Evolutionary conservation across 768 basidiomycete genomes (phyloP).

Genomic region (Pulveroboletus sp.): DNA sequence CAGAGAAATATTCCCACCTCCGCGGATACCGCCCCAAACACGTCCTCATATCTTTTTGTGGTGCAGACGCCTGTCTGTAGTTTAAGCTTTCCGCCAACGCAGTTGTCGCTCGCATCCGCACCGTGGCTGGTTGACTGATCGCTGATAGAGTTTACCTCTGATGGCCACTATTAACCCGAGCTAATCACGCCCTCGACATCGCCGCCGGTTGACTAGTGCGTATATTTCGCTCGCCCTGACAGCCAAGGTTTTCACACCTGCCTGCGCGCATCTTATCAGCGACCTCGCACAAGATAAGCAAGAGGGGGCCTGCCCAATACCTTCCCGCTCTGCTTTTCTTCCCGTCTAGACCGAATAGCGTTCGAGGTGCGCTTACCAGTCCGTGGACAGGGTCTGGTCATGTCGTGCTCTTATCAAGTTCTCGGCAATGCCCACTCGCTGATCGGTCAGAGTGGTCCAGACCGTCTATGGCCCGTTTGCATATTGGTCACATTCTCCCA

Average conservation of each 20-base stretch:
- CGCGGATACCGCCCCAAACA: not conserved
- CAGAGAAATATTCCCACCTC: not conserved
- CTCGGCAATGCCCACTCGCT: not conserved
- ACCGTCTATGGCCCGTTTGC: not conserved
- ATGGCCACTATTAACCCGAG: not conserved
- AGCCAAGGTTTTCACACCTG: not conserved
- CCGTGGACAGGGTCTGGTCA: not conserved
- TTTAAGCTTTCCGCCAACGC: too few species aligned
- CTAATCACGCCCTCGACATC: not conserved
- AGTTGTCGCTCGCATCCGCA: not conserved
- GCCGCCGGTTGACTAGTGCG: not conserved
- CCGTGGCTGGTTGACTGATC: not conserved
- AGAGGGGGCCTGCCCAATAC: not conserved
- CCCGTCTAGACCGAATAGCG: not conserved
- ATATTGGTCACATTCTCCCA: not conserved
- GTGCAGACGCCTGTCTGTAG: too few species aligned
- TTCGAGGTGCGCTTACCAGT: not conserved
- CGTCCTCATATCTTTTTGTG: not conserved
- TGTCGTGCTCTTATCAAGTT: not conserved
- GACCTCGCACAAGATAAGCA: not conserved
- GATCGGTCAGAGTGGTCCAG: not conserved
- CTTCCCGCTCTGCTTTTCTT: not conserved
- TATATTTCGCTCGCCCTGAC: not conserved
- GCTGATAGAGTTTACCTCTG: not conserved
- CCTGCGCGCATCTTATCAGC: not conserved